Evolutionary conservation across 495 filamentous ascomycete species (phyloP), one percentile per base, ranked within the genome.

Genomic region (Penicillium manginii): DNA sequence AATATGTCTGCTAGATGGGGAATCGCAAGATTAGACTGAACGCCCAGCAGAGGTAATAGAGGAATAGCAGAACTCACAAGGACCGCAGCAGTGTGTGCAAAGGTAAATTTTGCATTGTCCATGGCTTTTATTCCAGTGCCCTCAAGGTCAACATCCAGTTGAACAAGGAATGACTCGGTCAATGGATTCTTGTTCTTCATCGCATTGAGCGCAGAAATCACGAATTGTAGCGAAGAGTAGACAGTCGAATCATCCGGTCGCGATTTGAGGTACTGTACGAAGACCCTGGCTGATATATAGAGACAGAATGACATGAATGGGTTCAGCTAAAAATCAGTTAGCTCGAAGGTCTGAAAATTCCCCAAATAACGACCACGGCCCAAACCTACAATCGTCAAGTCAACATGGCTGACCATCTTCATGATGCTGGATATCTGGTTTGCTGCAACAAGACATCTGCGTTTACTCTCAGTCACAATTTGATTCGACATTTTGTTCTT

Each of bases 341-440:
- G 70, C 53, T 31, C 15, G 7, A 21, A 18, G 17, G 19, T 45
- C 40, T 29, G 9, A 22, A 40, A 5, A 29, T 4, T 29, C 3
- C 55, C 47, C 12, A 26, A 22, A 12, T 32, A 50, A 18, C 10
- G 18, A 45, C 17, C 46, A 9, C 21, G 29, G 7, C 11, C 14
- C 15, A 47, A 48, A 83, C 91, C 76, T 86, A 97, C 94, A 55
- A 83, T 75, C 21, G 88, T 84, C 48, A 97, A 72, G 67, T 99
- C 96, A 52, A 94, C 78, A 70, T 97, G 93, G 64, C 91, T 91
- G 49, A 96, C 87, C 88, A 93, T 91, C 54, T 91, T 86, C 96
- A 99, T 97, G 48, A 97, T 93, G 62, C 87, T 92, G n/a, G 92
- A 90, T 65, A 97, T 96, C 63, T 97, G 93, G 55, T 91, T 90